Percentiles rank a stretch among this genome's conserved stretches.
phyloP scores from a whole-genome alignment of 164 flowering plant species.

The Berberis thunbergii region DNA sequence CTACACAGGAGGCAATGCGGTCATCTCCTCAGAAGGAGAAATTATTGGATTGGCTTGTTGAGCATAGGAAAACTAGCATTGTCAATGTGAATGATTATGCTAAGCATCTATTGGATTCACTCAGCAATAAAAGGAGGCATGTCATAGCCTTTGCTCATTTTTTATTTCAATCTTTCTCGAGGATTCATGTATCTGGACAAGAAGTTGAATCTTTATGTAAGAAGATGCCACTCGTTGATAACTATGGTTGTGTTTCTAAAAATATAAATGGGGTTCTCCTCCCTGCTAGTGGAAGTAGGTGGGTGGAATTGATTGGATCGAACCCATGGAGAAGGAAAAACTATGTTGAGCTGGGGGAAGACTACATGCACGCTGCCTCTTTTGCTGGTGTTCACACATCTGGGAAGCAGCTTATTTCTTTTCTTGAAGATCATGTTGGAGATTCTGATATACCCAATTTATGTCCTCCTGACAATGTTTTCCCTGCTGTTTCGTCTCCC shows the following conservation, averaged over 20 bases:
- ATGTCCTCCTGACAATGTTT: constrained; percentile 38
- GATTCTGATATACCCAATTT: constrained; percentile 58
- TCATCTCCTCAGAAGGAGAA: not conserved
- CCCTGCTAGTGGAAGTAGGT: constrained; percentile 54
- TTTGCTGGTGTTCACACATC: constrained; percentile 27
- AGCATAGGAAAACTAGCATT: not conserved
- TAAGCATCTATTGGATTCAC: constrained; percentile 15
- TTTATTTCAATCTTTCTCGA: constrained; percentile 29
- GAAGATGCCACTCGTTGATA: constrained; percentile 44
- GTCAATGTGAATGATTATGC: constrained; percentile 17
- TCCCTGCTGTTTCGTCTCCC: constrained; percentile 34
- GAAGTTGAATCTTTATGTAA: constrained; percentile 21
- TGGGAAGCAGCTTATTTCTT: constrained; percentile 21
- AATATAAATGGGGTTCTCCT: constrained; percentile 35
- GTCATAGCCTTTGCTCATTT: constrained; percentile 35
- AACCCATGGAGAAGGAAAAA: constrained; percentile 49
- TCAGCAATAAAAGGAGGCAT: constrained; percentile 13
- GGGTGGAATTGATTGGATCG: constrained; percentile 40
- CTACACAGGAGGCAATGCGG: not conserved
- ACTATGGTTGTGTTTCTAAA: constrained; percentile 24
- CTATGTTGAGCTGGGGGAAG: constrained; percentile 43
- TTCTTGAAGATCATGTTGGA: constrained; percentile 21
- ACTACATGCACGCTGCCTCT: constrained; percentile 24
- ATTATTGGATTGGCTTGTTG: not conserved
- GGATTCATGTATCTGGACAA: constrained; percentile 8